These are phyloP conservation scores for Amanita jacksonii DNA, from an alignment of 768 basidiomycete genomes.

Conservation along the genomic window DNA sequence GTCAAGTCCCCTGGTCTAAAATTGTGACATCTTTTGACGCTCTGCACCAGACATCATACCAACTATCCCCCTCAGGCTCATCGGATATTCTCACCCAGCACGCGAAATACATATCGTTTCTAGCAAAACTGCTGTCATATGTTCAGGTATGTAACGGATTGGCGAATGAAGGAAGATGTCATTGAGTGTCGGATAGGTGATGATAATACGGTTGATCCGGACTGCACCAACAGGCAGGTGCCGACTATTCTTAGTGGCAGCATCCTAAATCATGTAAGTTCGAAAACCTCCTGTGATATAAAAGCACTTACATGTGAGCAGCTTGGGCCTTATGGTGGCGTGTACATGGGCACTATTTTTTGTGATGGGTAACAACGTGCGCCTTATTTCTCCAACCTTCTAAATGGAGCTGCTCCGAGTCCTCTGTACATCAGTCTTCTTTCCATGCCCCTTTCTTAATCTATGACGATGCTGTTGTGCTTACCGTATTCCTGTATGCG, in stretches of 20 bases:
- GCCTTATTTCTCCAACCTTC: no score
- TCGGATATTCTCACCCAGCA: constrained; percentile 43
- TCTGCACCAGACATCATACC: constrained; percentile 34
- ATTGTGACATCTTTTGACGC: background rate
- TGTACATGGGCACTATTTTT: constrained; percentile 46
- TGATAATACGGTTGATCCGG: constrained; percentile 43
- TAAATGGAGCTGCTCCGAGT: no score
- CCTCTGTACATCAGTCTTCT: no score
- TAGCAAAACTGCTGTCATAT: constrained; percentile 25
- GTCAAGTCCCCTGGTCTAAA: constrained; percentile 11
- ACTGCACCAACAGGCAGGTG: constrained; percentile 46
- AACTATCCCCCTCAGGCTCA: constrained; percentile 41
- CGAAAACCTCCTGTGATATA: background rate
- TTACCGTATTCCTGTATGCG: no score
- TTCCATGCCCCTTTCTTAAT: no score
- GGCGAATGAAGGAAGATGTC: background rate
- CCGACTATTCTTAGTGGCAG: constrained; percentile 42
- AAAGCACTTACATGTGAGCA: constrained; percentile 8
- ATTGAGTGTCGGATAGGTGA: constrained; percentile 24
- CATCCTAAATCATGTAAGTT: constrained; percentile 40
- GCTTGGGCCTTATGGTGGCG: constrained; percentile 45
- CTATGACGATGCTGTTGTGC: no score
- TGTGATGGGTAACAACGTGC: no score
- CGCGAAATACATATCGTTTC: constrained; percentile 47
- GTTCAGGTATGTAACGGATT: constrained; percentile 22